These are phyloP conservation scores for Sherardia arvensis DNA, from an alignment of 257 asterid genomes.

Conservation along the genomic window DNA sequence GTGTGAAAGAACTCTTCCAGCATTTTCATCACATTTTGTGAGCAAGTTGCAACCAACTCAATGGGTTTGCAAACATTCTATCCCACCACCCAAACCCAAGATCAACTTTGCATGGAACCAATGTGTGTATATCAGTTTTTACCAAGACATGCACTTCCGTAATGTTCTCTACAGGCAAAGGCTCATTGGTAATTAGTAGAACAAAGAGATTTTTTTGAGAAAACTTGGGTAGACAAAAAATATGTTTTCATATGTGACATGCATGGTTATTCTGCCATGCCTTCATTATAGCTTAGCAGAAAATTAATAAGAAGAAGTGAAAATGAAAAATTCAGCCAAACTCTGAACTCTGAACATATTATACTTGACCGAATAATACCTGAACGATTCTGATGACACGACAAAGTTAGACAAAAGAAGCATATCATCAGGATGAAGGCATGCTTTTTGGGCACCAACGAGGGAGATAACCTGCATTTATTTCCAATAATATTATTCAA, in stretches of 20 bases:
- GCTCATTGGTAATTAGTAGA: not conserved
- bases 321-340: not conserved
- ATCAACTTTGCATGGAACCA: not conserved
- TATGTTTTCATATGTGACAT: not conserved
- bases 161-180: not conserved
- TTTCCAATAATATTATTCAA: not conserved
- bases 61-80: too few relatives aligned
- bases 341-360: not conserved
- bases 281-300: not conserved
- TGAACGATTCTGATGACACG: conserved; percentile 87
- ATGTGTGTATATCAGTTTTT: not conserved
- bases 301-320: not conserved
- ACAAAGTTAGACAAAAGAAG: conserved; percentile 84
- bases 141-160: not conserved
- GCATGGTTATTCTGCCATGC: not conserved
- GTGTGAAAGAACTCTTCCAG: not conserved
- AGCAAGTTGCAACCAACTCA: too few relatives aligned
- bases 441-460: conserved; percentile 88
- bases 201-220: not conserved
- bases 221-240: not conserved
- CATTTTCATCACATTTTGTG: not conserved
- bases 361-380: conserved; percentile 29
- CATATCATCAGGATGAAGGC: conserved; percentile 95
- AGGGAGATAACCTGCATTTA: conserved; percentile 85
- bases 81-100: too few relatives aligned